Evolutionary conservation across 208 protist species (phyloP).

Genomic region (Leishmania braziliensis): DNA sequence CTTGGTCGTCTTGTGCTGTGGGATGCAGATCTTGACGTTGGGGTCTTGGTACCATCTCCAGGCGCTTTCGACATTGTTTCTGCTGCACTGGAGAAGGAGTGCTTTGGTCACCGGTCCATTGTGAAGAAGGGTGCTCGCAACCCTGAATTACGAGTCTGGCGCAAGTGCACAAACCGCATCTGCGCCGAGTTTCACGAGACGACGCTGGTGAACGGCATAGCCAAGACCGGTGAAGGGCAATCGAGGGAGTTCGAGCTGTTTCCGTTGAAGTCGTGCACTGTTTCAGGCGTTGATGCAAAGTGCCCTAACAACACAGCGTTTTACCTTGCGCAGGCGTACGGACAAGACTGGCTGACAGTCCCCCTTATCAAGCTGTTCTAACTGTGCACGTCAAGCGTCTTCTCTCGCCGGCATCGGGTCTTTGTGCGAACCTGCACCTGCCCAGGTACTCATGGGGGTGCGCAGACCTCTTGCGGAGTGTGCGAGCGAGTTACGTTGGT

Average conservation of each 20-base stretch:
- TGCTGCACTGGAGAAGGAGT: slow-evolving; percentile 37
- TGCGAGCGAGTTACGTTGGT: background rate
- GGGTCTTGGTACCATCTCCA: slow-evolving; percentile 41
- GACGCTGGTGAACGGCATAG: slow-evolving; percentile 22
- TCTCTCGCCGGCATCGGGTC: background rate
- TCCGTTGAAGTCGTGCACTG: slow-evolving; percentile 61
- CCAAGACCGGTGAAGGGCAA: slow-evolving; percentile 48
- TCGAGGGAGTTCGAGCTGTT: slow-evolving; percentile 49
- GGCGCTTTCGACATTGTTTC: slow-evolving; percentile 36
- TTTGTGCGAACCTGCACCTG: background rate
- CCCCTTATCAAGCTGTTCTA: slow-evolving; percentile 74
- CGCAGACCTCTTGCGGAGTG: background rate
- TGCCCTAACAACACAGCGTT: slow-evolving; percentile 72
- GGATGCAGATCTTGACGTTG: slow-evolving; percentile 86
- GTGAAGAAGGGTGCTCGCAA: slow-evolving; percentile 34
- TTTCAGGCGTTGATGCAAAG: slow-evolving; percentile 46
- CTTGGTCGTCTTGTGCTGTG: slow-evolving; percentile 79
- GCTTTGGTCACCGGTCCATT: slow-evolving; percentile 51
- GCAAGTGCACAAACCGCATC: slow-evolving; percentile 76
- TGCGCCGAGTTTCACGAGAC: slow-evolving; percentile 81
- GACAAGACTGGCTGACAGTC: slow-evolving; percentile 65
- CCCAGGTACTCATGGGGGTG: background rate
- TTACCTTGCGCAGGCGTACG: slow-evolving; percentile 73
- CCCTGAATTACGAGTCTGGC: slow-evolving; percentile 45
- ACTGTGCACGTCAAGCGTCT: background rate